Evolutionary conservation across 495 filamentous ascomycete genomes (phyloP).

Genomic region (Penicillium verhagenii): DNA sequence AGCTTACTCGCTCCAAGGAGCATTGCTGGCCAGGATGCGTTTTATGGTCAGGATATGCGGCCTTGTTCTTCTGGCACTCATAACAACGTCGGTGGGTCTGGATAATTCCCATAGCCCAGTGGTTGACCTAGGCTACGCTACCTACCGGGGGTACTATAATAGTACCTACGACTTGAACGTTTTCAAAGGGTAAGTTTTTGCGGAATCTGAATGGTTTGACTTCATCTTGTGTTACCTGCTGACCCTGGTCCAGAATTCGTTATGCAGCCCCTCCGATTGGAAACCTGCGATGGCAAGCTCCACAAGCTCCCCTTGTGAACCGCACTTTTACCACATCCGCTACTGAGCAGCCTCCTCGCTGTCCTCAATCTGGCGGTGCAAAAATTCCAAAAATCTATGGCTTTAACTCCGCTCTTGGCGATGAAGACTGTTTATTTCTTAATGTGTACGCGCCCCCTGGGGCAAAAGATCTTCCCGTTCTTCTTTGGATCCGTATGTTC

Average conservation of each 20-base stretch:
- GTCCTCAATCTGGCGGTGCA: constrained; percentile 19
- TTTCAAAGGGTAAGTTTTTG: constrained; percentile 22
- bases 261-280: constrained; percentile 39
- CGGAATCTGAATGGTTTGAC: not conserved
- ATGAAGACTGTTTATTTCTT: constrained; percentile 69
- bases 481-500: constrained; percentile 16
- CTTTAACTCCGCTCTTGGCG: constrained; percentile 9
- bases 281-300: constrained; percentile 37
- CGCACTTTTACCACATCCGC: constrained; percentile 4
- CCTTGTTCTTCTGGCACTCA: not conserved
- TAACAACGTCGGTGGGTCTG: not conserved
- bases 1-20: not conserved
- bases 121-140: constrained; percentile 23
- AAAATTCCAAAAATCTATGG: constrained; percentile 9
- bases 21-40: not conserved
- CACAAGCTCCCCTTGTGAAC: constrained; percentile 21
- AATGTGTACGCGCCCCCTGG: constrained; percentile 63
- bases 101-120: constrained; percentile 1
- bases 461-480: constrained; percentile 24
- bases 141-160: constrained; percentile 22
- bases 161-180: constrained; percentile 16
- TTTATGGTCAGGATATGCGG: not conserved
- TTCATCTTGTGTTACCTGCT: not conserved
- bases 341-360: constrained; percentile 9
- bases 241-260: constrained; percentile 24